These are phyloP conservation scores for Bathelium albidoporum DNA, from an alignment of 495 filamentous ascomycete species.

Conservation along the genomic window DNA sequence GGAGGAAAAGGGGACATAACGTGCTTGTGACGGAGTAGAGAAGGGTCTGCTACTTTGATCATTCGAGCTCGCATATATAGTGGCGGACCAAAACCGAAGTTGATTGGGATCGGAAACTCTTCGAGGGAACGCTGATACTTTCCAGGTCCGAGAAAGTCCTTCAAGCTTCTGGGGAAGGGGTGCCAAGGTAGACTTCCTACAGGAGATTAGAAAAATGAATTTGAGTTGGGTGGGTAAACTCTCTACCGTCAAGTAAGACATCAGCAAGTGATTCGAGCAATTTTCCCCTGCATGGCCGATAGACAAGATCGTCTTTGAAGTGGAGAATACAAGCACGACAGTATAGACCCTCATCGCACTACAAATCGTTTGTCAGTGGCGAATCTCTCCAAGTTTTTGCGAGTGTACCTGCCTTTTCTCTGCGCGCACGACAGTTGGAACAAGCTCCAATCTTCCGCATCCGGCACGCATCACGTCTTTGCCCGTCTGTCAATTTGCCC, in stretches of 20 bases:
- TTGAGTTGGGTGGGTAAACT: neutral
- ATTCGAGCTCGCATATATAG: neutral
- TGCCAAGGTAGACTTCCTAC: constrained; percentile 1
- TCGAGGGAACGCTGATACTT: neutral
- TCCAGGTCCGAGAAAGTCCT: neutral
- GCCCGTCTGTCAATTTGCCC: neutral
- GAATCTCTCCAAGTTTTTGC: neutral
- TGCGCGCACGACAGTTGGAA: neutral
- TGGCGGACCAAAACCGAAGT: neutral
- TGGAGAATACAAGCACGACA: neutral
- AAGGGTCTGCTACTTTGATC: neutral
- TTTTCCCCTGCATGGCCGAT: neutral
- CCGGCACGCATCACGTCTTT: neutral
- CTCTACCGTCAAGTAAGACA: neutral
- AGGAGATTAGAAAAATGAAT: neutral
- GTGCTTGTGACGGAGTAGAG: neutral
- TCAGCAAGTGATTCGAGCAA: neutral
- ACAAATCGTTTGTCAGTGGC: neutral
- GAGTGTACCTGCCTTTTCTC: neutral
- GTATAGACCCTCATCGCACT: neutral
- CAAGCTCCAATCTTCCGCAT: constrained; percentile 1
- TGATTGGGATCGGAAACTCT: neutral
- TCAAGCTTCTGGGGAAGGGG: neutral
- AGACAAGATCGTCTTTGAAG: neutral
- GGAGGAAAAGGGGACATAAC: neutral